Evolutionary conservation across 73 alveolate genomes (phyloP).

Genomic region (Diophrys sp.): DNA sequence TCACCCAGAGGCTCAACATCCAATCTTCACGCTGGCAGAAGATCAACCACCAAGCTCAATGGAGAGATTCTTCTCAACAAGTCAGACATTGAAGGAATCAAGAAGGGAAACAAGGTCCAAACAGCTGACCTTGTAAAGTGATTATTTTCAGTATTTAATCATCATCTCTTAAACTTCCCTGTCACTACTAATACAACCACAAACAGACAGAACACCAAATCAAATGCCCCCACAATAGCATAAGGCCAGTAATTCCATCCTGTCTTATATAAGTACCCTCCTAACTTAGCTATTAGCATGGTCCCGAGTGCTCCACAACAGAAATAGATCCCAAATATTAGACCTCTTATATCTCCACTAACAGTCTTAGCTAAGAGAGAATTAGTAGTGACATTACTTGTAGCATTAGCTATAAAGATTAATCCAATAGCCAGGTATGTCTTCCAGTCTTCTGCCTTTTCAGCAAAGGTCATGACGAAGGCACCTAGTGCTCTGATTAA

Average conservation of each 20-base stretch:
- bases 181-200: neutral
- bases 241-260: constrained; percentile 1
- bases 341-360: too few species aligned
- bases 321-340: neutral
- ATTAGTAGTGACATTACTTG: too few species aligned
- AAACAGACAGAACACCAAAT: too few species aligned
- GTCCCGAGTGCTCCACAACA: neutral
- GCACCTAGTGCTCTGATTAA: neutral
- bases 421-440: neutral
- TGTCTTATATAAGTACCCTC: neutral
- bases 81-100: neutral
- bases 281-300: neutral
- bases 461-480: neutral
- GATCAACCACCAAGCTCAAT: neutral
- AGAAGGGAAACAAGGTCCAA: neutral
- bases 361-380: too few species aligned
- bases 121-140: neutral
- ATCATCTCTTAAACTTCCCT: neutral
- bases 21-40: neutral
- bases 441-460: neutral
- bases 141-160: neutral
- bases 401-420: too few species aligned
- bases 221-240: neutral
- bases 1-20: neutral
- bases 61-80: neutral